These are phyloP conservation scores for Leccinum olivaceoglutinosum DNA, from an alignment of 1,284 basidiomycete species.

Conservation along the genomic window DNA sequence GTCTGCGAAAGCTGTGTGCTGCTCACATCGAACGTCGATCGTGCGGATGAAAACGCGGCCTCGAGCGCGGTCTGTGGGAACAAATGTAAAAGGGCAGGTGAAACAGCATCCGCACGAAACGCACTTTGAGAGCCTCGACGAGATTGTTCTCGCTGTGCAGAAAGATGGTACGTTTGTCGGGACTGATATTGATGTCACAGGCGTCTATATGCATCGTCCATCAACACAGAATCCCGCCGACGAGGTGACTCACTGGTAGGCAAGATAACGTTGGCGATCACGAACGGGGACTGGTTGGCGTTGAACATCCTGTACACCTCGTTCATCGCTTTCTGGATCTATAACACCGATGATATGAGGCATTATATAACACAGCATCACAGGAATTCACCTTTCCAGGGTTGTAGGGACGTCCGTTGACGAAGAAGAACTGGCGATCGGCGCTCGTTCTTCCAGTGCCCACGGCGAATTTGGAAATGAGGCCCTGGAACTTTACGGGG, in stretches of 20 bases:
- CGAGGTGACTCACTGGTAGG: slow-evolving; percentile 61
- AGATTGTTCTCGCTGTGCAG: slow-evolving; percentile 86
- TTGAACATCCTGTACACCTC: slow-evolving; percentile 88
- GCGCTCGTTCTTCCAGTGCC: slow-evolving; percentile 70
- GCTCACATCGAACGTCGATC: slow-evolving; percentile 61
- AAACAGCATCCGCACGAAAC: slow-evolving; percentile 6
- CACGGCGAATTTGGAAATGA: slow-evolving; percentile 74
- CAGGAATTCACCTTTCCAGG: slow-evolving; percentile 54
- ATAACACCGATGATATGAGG: slow-evolving; percentile 2
- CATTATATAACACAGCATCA: background rate
- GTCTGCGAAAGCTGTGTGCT: slow-evolving; percentile 21
- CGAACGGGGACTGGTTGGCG: slow-evolving; percentile 73
- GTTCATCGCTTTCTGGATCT: slow-evolving; percentile 85
- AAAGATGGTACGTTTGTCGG: slow-evolving; percentile 94
- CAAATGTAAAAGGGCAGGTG: background rate
- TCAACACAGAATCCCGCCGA: slow-evolving; percentile 1
- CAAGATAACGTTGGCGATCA: slow-evolving; percentile 80
- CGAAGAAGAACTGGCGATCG: slow-evolving; percentile 91
- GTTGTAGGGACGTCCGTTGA: slow-evolving; percentile 90
- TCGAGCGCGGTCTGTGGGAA: slow-evolving; percentile 43
- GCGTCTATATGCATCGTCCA: slow-evolving; percentile 45
- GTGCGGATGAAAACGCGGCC: slow-evolving; percentile 54
- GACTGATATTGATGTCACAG: slow-evolving; percentile 94
- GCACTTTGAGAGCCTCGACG: slow-evolving; percentile 74
- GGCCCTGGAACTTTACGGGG: slow-evolving; percentile 59